These are phyloP conservation scores for Colletotrichum kahawae DNA, from an alignment of 2,329 filamentous ascomycete species.

Conservation along the genomic window DNA sequence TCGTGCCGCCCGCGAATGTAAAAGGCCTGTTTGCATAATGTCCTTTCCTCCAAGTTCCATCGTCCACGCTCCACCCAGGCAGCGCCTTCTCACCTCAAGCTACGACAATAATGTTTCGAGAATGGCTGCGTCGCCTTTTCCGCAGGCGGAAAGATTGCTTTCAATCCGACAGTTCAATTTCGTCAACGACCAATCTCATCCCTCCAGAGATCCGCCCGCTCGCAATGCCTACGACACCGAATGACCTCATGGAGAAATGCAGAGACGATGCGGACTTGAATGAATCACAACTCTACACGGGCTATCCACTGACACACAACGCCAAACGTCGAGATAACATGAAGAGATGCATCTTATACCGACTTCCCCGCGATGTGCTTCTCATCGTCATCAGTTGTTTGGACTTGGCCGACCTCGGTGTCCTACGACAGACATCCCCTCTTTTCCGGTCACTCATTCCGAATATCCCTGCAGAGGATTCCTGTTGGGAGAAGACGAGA, in stretches of 20 bases:
- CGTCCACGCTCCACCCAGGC: rapidly evolving
- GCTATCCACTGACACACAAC: background rate
- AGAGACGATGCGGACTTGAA: background rate
- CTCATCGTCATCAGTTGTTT: background rate
- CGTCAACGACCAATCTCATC: background rate
- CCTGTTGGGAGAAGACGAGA: background rate
- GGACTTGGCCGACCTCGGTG: background rate
- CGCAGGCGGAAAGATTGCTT: background rate
- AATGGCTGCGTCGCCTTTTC: background rate
- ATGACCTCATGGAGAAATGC: background rate
- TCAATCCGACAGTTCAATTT: background rate
- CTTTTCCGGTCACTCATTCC: background rate
- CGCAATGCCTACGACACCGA: background rate
- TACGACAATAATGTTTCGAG: background rate
- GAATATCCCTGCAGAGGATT: background rate
- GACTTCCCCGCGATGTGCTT: background rate
- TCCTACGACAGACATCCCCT: background rate
- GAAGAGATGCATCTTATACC: background rate
- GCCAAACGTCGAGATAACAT: background rate
- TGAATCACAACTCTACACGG: background rate
- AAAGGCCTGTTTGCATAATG: background rate
- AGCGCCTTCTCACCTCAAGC: background rate
- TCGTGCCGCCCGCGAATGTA: background rate
- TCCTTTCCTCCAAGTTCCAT: background rate
- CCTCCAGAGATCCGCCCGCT: background rate